Evolutionary conservation across 164 flowering plant species (phyloP).

Genomic region (Magnolia officinalis): DNA sequence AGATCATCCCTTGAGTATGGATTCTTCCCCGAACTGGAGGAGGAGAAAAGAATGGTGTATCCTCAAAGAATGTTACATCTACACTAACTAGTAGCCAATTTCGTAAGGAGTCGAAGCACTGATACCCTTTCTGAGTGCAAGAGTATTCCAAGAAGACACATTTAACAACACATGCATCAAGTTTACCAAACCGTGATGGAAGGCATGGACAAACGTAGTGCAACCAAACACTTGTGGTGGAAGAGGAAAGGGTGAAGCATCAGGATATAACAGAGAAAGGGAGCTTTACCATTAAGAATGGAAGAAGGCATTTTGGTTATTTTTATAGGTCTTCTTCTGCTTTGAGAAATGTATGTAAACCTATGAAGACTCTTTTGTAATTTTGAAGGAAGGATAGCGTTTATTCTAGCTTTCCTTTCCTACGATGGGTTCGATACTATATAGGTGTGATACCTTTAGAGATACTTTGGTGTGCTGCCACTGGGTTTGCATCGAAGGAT

Average conservation of each 20-base stretch:
- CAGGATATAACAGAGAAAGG: not conserved
- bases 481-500: too few relatives aligned
- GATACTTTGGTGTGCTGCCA: too few relatives aligned
- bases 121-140: not conserved
- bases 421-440: too few relatives aligned
- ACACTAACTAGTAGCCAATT: not conserved
- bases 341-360: too few relatives aligned
- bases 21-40: constrained; percentile 2
- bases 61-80: constrained; percentile 5
- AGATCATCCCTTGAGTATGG: too few relatives aligned
- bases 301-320: too few relatives aligned
- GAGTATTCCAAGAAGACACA: constrained; percentile 9
- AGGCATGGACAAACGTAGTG: not conserved
- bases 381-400: too few relatives aligned
- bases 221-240: constrained; percentile 1
- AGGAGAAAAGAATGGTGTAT: not conserved
- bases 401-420: too few relatives aligned
- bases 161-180: not conserved
- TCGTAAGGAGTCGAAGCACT: not conserved
- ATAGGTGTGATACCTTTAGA: too few relatives aligned
- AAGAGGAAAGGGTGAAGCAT: not conserved
- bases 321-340: too few relatives aligned
- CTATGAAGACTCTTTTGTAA: too few relatives aligned
- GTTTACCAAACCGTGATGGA: not conserved
- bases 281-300: too few relatives aligned